phyloP scores from a whole-genome alignment of 129 eudicot species.

The Flaveria linearis region DNA sequence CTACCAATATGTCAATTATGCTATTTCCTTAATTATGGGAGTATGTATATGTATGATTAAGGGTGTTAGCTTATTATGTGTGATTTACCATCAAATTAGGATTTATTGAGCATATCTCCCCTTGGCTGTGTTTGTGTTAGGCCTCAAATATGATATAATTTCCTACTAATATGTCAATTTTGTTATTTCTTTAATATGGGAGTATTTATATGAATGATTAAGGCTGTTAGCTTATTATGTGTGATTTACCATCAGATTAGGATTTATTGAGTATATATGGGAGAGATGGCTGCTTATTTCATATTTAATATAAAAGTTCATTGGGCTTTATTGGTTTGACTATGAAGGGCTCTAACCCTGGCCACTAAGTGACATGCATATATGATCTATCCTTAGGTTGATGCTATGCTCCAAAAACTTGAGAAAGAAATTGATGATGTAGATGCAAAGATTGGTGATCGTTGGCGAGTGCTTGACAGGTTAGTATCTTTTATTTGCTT shows the following conservation, averaged over 20 bases:
- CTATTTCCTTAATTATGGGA: neutral
- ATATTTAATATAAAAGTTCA: neutral
- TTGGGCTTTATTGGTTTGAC: neutral
- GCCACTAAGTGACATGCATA: neutral
- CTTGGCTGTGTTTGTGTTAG: neutral
- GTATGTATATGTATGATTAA: neutral
- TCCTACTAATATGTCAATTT: neutral
- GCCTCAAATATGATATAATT: neutral
- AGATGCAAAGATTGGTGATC: slow-evolving; percentile 94
- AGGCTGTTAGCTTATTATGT: neutral
- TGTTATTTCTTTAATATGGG: neutral
- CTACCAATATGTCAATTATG: neutral
- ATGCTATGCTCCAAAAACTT: slow-evolving; percentile 95
- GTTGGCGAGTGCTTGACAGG: slow-evolving; percentile 94
- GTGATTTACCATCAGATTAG: neutral
- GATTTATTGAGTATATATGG: neutral
- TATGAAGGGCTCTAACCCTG: neutral
- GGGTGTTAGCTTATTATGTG: neutral
- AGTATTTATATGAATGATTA: neutral
- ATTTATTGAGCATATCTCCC: neutral
- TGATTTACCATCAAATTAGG: neutral
- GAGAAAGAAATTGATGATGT: slow-evolving; percentile 99
- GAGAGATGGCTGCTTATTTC: neutral
- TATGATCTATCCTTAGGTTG: slow-evolving; percentile 56
- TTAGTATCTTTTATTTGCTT: slow-evolving; percentile 15